Base-by-base conservation (phyloP, 345 rosid species). In the Aquilaria yunnanensis region DNA sequence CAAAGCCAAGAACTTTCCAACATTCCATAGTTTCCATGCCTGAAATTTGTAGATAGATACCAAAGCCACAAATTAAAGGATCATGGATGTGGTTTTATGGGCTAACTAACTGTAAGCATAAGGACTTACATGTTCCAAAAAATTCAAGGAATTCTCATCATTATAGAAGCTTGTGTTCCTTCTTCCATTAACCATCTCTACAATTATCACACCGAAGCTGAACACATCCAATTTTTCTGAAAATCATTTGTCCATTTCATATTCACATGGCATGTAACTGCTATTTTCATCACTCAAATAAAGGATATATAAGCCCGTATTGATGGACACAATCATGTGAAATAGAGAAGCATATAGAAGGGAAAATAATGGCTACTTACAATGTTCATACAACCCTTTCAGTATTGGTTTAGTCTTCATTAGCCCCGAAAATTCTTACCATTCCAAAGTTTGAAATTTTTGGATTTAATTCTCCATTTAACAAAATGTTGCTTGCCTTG, bases 1-100 rank as follows among this genome's bases (percentile, higher is more conserved):
- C 54, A 51, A 10, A 51, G 8, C 54, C 54, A 33, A 30, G 23
- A 32, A 31, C 51, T 65, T 56, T 56, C 53, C 49, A 56, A 51
- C 73, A 74, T 72, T 70, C 80, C 83, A 79, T 8, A 67, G 61
- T 50, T 70, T 78, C 87, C 84, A 82, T 41, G 76, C 67, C 87
- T 70, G 70, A 33, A 71, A 54, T 16, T 16, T 16, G 23, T 16
- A 16, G 23, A 16, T 16, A 16, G 23, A 16, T 16, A 16, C 23
- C 23, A 16, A 0, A 16, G 23, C 23, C 23, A 16, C 23, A 16
- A 16, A 16, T 16, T 16, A 16, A 60, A n/a, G 47, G 53, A 54
- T 49, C 49, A 41, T 52, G 23, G 23, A 16, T 61, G 12, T 23
- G 23, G 12, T 12, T 2, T 32, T 55, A 52, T 7, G 0, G 32